These are phyloP conservation scores for Leucoagaricus sp. DNA, from an alignment of 1,284 basidiomycete species.

Conservation along the genomic window DNA sequence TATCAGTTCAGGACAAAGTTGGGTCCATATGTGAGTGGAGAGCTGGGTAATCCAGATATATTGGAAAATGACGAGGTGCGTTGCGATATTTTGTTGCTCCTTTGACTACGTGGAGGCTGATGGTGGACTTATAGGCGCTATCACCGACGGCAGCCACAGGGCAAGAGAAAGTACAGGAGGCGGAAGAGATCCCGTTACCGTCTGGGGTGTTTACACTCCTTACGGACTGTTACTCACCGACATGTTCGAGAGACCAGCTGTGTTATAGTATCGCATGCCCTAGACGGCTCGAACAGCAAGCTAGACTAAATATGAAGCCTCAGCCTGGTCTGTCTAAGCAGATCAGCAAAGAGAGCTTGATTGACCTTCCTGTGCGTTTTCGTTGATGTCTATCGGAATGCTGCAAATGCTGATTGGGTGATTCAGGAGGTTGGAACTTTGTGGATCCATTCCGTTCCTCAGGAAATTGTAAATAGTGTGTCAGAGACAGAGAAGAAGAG, in stretches of 20 bases:
- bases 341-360: slow-evolving; percentile 81
- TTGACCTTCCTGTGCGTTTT: slow-evolving; percentile 68
- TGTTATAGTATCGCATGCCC: slow-evolving; percentile 99
- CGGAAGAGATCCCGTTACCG: slow-evolving; percentile 78
- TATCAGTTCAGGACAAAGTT: slow-evolving; percentile 89
- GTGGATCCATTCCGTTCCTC: slow-evolving; percentile 96
- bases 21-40: slow-evolving; percentile 80
- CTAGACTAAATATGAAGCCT: slow-evolving; percentile 89
- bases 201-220: slow-evolving; percentile 96
- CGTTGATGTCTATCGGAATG: not conserved
- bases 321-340: slow-evolving; percentile 85
- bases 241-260: slow-evolving; percentile 88
- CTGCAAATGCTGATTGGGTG: slow-evolving; percentile 5
- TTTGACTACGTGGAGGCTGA: too few relatives aligned
- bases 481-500: slow-evolving; percentile 93
- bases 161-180: slow-evolving; percentile 37
- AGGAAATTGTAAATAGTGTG: slow-evolving; percentile 92
- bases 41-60: slow-evolving; percentile 45
- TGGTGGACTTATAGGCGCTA: not conserved
- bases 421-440: slow-evolving; percentile 85
- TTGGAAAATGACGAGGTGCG: slow-evolving; percentile 25
- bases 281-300: slow-evolving; percentile 91
- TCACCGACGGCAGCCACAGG: slow-evolving; percentile 13
- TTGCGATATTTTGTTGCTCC: not conserved
- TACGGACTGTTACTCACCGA: slow-evolving; percentile 98